Conservation (phyloP, 305 asterid genomes). For the Fraxinus velutina region DNA sequence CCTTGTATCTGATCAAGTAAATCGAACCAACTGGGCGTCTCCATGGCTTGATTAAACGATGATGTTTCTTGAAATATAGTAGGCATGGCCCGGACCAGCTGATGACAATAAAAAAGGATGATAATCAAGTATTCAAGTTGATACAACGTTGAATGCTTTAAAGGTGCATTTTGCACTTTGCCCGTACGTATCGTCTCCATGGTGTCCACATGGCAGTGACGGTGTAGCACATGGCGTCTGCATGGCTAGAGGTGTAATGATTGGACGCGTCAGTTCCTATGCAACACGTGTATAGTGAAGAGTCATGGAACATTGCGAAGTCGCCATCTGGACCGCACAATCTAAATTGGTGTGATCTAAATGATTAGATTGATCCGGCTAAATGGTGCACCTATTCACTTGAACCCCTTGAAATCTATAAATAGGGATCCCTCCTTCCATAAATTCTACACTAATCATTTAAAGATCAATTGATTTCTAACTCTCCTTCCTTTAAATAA, state of each 20-base stretch:
- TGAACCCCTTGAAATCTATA: background rate
- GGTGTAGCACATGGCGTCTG: background rate
- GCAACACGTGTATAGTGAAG: background rate
- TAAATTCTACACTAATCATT: background rate
- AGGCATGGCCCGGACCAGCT: background rate
- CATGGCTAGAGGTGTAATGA: background rate
- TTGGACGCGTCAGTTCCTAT: background rate
- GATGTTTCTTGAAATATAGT: background rate
- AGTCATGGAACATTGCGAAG: background rate
- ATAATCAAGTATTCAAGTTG: background rate
- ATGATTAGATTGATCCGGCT: background rate
- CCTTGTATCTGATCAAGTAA: background rate
- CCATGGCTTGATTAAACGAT: background rate
- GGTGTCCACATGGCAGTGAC: background rate
- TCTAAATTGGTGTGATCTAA: background rate
- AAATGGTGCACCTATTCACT: background rate
- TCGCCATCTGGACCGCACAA: background rate
- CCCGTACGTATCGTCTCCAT: background rate
- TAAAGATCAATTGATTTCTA: background rate
- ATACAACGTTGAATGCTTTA: too few species aligned
- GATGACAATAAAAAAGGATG: background rate
- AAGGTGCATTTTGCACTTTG: background rate
- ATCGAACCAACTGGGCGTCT: background rate
- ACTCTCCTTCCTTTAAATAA: background rate
- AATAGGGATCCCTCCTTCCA: background rate